Base-by-base conservation (phyloP, 1,284 basidiomycete species). In the Trametes hirsuta region DNA sequence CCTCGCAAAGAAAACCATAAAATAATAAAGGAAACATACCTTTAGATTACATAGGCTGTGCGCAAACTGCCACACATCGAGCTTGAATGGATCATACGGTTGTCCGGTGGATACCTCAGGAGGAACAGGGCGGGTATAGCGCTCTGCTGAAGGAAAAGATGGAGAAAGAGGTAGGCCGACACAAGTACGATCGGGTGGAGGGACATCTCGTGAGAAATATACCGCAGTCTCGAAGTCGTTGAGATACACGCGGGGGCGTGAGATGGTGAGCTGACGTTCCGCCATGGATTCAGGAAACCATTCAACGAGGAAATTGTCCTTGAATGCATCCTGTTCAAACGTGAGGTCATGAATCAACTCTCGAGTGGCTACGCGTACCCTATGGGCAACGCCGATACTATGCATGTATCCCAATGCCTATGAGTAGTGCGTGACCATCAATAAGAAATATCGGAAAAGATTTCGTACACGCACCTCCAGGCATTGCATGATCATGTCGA, bases 1-100 rank as follows among this genome's bases (percentile, higher is more conserved):
- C 8, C 18, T 18, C 18, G 18, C 18, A 30, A 30, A 5, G 18
- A 18, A 18, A 18, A 9, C 1, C n/a, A 6, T 1, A 5, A 30
- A 15, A 6, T 21, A 30, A 41, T 41, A 4, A 30, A 14, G 6
- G 10, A 15, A 4, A 9, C 9, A 36, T 6, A 75, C 58, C 53
- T 46, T 55, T 34, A 54, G 50, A 24, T 44, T 22, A 11, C 9
- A 21, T 11, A 71, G 55, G 44, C 53, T 59, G 0, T 8, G 48
- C 2, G 62, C 67, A 15, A 72, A 53, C 55, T 74, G 72, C 73
- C 73, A 74, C 3, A 74, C 60, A 63, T 73, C 73, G 1, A 71
- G 49, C 51, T 67, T 68, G 58, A 73, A 74, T 3, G 72, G 71
- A 51, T 59, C 62, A 40, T 72, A 73, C 1, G 69, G 61, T 25